Evolutionary conservation across 345 rosid species (phyloP), one percentile per base, ranked within the genome.

Genomic region (Eucalyptus tenuipes): DNA sequence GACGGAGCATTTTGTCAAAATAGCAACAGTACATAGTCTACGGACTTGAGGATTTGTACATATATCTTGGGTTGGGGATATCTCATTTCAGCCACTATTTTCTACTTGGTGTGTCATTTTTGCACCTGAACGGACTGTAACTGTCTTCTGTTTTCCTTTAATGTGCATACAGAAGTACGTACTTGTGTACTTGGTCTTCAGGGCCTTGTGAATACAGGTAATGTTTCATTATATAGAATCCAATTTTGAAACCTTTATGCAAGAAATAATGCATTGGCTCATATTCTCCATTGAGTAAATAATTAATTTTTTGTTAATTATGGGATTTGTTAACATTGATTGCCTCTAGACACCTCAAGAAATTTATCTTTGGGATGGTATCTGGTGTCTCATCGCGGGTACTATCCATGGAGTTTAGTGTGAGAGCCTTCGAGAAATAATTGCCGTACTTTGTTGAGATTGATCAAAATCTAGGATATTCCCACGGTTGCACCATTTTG

Each of bases 181-280:
- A 90, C 90, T 20, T 92, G 94, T 87, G 87, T 93, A 3, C 89
- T 89, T 25, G 98, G 93, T 91, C 96, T 97, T 90, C 90, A 88
- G 59, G 95, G 93, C 55, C 93, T 94, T 88, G 52, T 95, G 86
- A 88, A 86, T 87, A 89, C 91, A 94, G 99, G 98, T 97, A 92
- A 91, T 44, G 68, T 37, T 31, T 49, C 18, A n/a, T 22, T 71
- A 16, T 29, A 24, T 57, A 86, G 49, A 68, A 45, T 87, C 20
- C n/a, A 20, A 33, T 33, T 48, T 33, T 66, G 85, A 66, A 87
- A 61, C 33, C 68, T 61, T n/a, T 84, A 84, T 18, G 18, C 8
- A 25, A 84, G 52, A 44, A 50, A 14, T 84, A 47, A 42, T 84
- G 50, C 50, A 13, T 49, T 13, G 17, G 15, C 50, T 11, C 68